These are phyloP conservation scores for Alternaria ventricosa DNA, from an alignment of 2,329 filamentous ascomycete species.

Conservation along the genomic window DNA sequence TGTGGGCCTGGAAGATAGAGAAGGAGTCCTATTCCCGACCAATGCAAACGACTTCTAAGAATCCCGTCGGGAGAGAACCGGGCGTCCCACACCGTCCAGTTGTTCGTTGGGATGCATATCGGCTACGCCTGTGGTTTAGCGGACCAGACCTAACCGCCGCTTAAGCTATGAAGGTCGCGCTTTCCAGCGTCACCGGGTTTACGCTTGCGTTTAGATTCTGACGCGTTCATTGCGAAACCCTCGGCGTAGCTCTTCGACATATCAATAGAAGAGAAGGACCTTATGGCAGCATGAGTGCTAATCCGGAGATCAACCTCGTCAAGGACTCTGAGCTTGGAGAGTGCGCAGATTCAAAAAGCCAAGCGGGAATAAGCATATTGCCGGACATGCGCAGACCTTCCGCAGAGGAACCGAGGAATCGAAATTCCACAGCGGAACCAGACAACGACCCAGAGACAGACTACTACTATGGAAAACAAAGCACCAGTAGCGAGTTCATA, in stretches of 20 bases:
- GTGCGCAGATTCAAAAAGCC: constrained; percentile 8
- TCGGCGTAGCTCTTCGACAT: background rate
- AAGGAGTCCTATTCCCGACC: constrained; percentile 23
- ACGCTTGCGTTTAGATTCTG: background rate
- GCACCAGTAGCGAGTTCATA: constrained; percentile 7
- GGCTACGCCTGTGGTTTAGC: constrained; percentile 12
- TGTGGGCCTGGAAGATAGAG: background rate
- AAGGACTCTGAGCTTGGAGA: constrained; percentile 22
- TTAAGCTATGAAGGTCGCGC: constrained; percentile 10
- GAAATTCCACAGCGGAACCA: constrained; percentile 17
- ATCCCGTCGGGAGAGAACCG: constrained; percentile 9
- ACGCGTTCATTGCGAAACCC: constrained; percentile 3
- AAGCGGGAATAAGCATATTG: constrained; percentile 42
- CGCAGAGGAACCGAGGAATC: constrained; percentile 1
- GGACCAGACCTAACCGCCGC: constrained; percentile 14
- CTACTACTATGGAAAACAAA: constrained; percentile 22
- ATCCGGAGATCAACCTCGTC: constrained; percentile 46
- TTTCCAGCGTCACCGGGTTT: constrained; percentile 9
- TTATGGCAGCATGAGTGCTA: constrained; percentile 41
- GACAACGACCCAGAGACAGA: constrained; percentile 21
- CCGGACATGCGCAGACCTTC: constrained; percentile 4
- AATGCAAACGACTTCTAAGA: constrained; percentile 5
- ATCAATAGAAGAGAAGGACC: background rate
- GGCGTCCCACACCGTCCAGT: constrained; percentile 12
- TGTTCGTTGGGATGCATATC: constrained; percentile 6